Base-by-base conservation (phyloP, 1,284 basidiomycete genomes). In the Ceratobasidium sp. region DNA sequence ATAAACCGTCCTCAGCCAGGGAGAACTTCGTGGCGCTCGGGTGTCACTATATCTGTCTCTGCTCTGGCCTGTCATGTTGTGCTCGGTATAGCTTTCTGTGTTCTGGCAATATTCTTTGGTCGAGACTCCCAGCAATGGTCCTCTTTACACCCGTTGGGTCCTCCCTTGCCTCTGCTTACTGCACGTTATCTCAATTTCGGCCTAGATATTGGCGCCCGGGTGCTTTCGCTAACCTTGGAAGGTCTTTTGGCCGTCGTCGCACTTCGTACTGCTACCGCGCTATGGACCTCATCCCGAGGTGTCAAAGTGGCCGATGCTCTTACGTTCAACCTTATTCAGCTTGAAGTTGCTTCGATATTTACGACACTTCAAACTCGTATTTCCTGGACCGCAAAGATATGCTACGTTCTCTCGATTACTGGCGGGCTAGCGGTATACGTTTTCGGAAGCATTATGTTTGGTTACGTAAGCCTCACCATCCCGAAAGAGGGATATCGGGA, bases 121-220 rank as follows among this genome's bases (percentile, higher is more conserved):
- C 42, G n/a, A 12, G 4, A 44, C 26, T 26, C n/a, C 12, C 23
- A 48, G 7, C 17, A 23, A 17, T 67, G 65, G 65, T 26, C 33
- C 15, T 26, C 13, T 28, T 20, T 67, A 17, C 23, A 67, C 33
- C 12, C 23, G 6, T 67, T 67, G 12, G 65, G 65, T 15, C 26
- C 13, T 26, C 65, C 65, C 7, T 33, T 67, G 26, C 9, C 65
- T 15, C 23, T 67, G 23, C 44, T 67, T 23, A 67, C 44, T 13
- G 65, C 65, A 12, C 65, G 65, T 13, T 67, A 52, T 67, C 46
- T 67, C 26, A 67, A 50, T 20, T 67, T 67, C 7, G 44, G 46
- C 33, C 48, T 67, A 20, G 65, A 67, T 26, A 33, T 67, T 3
- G 26, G 23, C 33, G 65, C 65, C 28, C 44, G 65, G 28, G 26